phyloP scores from a whole-genome alignment of 2,329 filamentous ascomycete species.

The Fusarium napiforme region DNA sequence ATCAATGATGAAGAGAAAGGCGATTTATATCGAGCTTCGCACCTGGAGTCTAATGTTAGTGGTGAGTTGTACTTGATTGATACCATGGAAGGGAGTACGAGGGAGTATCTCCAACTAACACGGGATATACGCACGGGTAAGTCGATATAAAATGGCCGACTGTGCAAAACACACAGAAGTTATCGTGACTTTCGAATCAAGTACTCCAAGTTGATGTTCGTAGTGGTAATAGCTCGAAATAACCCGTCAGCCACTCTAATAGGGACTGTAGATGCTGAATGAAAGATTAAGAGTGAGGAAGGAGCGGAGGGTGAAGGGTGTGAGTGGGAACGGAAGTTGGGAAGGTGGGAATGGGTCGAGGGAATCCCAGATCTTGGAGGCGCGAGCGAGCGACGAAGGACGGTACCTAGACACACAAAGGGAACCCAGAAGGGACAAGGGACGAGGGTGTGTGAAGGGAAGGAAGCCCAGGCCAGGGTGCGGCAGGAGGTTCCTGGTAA shows the following conservation, averaged over 20 bases:
- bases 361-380: constrained; percentile 44
- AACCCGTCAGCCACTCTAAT: constrained; percentile 36
- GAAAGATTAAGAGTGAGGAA: constrained; percentile 41
- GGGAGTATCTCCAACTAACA: constrained; percentile 42
- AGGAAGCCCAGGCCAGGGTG: constrained; percentile 12
- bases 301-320: constrained; percentile 41
- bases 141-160: constrained; percentile 11
- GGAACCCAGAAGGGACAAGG: constrained; percentile 32
- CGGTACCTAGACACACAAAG: constrained; percentile 35
- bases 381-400: constrained; percentile 34
- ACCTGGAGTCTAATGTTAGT: constrained; percentile 26
- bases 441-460: constrained; percentile 37
- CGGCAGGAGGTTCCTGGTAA: constrained; percentile 40
- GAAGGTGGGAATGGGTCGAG: constrained; percentile 47
- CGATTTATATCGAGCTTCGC: background rate
- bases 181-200: constrained; percentile 1
- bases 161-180: constrained; percentile 8
- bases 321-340: constrained; percentile 44
- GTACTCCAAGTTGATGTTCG: constrained; percentile 11
- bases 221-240: constrained; percentile 22
- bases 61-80: constrained; percentile 18
- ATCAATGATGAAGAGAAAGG: background rate
- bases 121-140: constrained; percentile 31
- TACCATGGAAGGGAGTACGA: constrained; percentile 29
- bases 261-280: constrained; percentile 32